phyloP scores from a whole-genome alignment of 768 basidiomycete species.

The Suillus discolor region DNA sequence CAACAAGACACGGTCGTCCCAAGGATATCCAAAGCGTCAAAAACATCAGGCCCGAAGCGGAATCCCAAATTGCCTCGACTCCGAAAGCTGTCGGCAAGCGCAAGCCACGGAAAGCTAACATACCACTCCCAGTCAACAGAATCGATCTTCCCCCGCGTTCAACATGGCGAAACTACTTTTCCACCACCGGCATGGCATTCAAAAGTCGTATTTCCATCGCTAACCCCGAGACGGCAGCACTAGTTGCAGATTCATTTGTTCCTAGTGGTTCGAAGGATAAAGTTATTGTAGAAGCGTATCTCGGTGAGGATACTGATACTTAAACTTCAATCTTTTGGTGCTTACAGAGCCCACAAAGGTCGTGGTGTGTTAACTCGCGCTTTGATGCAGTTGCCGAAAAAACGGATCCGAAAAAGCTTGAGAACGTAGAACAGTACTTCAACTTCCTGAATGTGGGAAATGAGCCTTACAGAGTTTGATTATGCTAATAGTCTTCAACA shows the following conservation, averaged over 20 bases:
- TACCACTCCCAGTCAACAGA: conserved; percentile 13
- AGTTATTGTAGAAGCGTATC: conserved; percentile 76
- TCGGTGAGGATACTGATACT: conserved; percentile 51
- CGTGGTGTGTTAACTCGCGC: conserved; percentile 78
- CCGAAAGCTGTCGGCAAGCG: background rate
- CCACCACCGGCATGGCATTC: conserved; percentile 14
- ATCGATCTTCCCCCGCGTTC: conserved; percentile 14
- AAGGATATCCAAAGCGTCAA: background rate
- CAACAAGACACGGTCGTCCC: background rate
- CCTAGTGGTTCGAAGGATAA: conserved; percentile 55
- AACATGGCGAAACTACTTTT: conserved; percentile 24
- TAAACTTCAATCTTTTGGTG: no score
- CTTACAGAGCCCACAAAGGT: conserved; percentile 42
- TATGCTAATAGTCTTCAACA: conserved; percentile 22
- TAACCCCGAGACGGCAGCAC: conserved; percentile 45
- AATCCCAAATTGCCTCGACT: background rate
- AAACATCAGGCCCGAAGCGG: background rate
- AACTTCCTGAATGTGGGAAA: conserved; percentile 57
- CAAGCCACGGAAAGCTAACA: background rate
- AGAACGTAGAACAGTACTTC: conserved; percentile 54
- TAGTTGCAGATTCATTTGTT: conserved; percentile 60
- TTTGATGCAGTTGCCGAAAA: conserved; percentile 63
- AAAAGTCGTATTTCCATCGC: conserved; percentile 39
- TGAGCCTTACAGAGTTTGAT: background rate
- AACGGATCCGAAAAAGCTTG: conserved; percentile 64